Evolutionary conservation across 2,329 filamentous ascomycete genomes (phyloP), one percentile per base, ranked within the genome.

Genomic region (Sporothrix curviconia): DNA sequence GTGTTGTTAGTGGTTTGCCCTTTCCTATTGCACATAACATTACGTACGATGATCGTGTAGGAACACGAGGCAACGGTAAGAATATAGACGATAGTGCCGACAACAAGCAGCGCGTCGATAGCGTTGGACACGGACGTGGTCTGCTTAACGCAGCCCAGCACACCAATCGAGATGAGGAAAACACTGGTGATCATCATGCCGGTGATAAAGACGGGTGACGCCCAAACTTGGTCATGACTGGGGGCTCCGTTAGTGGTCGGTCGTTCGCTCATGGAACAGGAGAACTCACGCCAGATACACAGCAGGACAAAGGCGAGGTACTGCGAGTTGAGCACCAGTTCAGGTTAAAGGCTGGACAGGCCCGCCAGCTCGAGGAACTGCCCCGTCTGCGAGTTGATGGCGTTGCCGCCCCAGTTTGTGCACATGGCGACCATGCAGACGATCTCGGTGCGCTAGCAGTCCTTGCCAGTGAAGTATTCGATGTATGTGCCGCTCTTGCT

Each of bases 401-500:
- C 37, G 37, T 40, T 40, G 11, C 37, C 37, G 37, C 37, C 37
- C 37, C 37, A 40, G 11, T 12, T 40, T 7, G 11, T 12, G 3
- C 11, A 40, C 37, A 40, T 40, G 3, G 11, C 11, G 7, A 39
- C 36, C 36, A 39, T 39, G 57, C 69, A 71, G 6, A 77, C 75
- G 34, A 81, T 80, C 66, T 81, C 78, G 0, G 79, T 82, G 34
- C 79, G 75, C 19, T 77, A 72, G 24, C 74, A 65, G 60, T 79
- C 78, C 34, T 72, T 71, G 2, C 77, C 77, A 51, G 67, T 74
- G 64, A 81, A 74, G 53, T 77, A 79, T 60, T 81, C 78, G 30
- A 68, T 19, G 60, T 81, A 81, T 1, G 71, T 76, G 30, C 76
- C 77, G 1, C 76, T 76, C 2, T 73, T 71, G 59, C 78, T 72